Evolutionary conservation across 306 rosid species (phyloP), one percentile per base, ranked within the genome.

Genomic region (Castanea crenata): DNA sequence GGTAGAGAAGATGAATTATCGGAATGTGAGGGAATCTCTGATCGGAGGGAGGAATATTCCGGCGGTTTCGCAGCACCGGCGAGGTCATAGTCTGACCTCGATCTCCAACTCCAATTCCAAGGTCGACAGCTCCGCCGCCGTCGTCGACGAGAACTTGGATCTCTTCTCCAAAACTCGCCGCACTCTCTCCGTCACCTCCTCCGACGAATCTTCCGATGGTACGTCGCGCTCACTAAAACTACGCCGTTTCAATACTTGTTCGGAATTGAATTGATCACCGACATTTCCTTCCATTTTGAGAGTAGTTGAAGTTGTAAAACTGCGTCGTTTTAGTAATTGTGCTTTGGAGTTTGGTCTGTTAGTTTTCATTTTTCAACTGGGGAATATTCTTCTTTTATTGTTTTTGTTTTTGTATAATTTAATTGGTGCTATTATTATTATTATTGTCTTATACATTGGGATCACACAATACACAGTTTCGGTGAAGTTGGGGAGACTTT

Each of bases 131-230:
- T 41, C 46, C 46, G 46, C 46, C 46, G 46, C 10, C 54, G 54
- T 63, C 77, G 15, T 80, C 16, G 97, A 95, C 21, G 93, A 95
- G 38, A 83, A 73, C 76, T 86, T 92, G 73, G 99, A 95, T 89
- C 99, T 95, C 89, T 95, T 95, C 92, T 89, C 95, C 75, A 91
- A 83, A 80, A 91, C 64, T 74, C 97, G 96, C 44, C 93, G 89
- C 16, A 82, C 91, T 59, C 97, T 90, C 83, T 89, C 93, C 2
- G 80, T 94, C 55, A 82, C 95, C 32, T 87, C 97, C 46, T 90
- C 97, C 20, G 97, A 92, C 20, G 97, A 90, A n/a, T 91, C 97
- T 51, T 91, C 97, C 52, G 97, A 92, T 76, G 97, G 99, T 94
- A 84, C 79, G 46, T 41, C 46, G 11, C 46, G 9, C 52, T 46